Evolutionary conservation across 129 eudicot genomes (phyloP).

Genomic region (Kitagawia praeruptora): DNA sequence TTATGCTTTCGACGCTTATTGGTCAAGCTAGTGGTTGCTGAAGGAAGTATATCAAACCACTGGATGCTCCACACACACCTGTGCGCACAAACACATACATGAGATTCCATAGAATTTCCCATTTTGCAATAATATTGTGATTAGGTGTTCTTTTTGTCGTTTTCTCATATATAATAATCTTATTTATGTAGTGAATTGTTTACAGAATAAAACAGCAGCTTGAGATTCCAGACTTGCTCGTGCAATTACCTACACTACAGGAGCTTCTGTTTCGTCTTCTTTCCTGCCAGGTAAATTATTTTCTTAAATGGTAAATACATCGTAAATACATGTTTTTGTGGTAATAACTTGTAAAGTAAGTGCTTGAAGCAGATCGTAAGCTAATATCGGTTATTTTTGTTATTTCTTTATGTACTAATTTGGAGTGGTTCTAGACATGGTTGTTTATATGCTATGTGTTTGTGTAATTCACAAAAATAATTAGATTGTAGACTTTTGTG

Average conservation of each 20-base stretch:
- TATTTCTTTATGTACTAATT: too few species aligned
- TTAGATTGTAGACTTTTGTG: too few species aligned
- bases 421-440: too few species aligned
- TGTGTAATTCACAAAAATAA: too few species aligned
- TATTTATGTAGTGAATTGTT: not conserved
- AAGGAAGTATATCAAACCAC: not conserved
- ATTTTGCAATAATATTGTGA: not conserved
- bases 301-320: too few species aligned
- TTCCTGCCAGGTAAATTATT: slow-evolving; percentile 62
- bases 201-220: slow-evolving; percentile 51
- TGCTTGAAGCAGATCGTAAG: too few species aligned
- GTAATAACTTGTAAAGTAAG: too few species aligned
- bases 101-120: not conserved
- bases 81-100: not conserved
- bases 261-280: slow-evolving; percentile 67
- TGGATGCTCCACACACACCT: not conserved
- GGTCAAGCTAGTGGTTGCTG: not conserved
- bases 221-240: slow-evolving; percentile 53
- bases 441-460: too few species aligned
- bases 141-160: too few species aligned
- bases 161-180: not conserved
- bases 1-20: not conserved
- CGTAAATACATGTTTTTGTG: too few species aligned
- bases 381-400: too few species aligned
- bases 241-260: slow-evolving; percentile 60